Percentiles rank a stretch among this genome's conserved stretches.
These are phyloP conservation scores for Botryosphaeria dothidea DNA, from an alignment of 2,329 filamentous ascomycete species.

Conservation along the genomic window DNA sequence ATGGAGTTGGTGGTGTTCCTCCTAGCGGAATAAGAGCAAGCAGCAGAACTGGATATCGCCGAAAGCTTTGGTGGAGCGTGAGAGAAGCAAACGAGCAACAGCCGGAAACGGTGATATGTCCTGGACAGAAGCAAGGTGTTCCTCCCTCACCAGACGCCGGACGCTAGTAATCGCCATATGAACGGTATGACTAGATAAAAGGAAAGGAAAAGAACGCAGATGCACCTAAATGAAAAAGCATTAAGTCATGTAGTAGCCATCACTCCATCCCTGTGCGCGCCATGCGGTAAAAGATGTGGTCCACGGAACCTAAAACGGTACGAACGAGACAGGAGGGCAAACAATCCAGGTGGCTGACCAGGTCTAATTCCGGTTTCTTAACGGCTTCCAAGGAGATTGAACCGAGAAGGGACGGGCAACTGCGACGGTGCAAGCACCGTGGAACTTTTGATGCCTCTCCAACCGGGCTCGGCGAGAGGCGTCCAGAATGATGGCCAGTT, in stretches of 20 bases:
- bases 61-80: conserved; percentile 11
- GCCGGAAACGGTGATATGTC: conserved; percentile 16
- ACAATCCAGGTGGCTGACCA: conserved; percentile 16
- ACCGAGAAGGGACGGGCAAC: background rate
- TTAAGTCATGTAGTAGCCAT: conserved; percentile 17
- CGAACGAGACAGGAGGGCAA: conserved; percentile 15
- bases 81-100: conserved; percentile 13
- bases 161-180: conserved; percentile 17
- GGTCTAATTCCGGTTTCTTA: conserved; percentile 18
- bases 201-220: conserved; percentile 6
- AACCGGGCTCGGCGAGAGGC: conserved; percentile 5
- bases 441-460: background rate
- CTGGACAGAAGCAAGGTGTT: conserved; percentile 15
- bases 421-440: background rate
- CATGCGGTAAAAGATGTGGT: conserved; percentile 15
- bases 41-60: conserved; percentile 6
- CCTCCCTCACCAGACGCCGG: conserved; percentile 17
- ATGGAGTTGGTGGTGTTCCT: conserved; percentile 3
- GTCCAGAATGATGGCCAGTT: conserved; percentile 13
- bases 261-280: conserved; percentile 15
- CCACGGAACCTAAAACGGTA: conserved; percentile 14
- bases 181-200: conserved; percentile 12
- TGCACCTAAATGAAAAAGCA: conserved; percentile 19
- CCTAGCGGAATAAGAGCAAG: conserved; percentile 6
- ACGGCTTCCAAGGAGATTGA: conserved; percentile 8